phyloP scores from a whole-genome alignment of 257 asterid species.

The Jacaranda mimosifolia region DNA sequence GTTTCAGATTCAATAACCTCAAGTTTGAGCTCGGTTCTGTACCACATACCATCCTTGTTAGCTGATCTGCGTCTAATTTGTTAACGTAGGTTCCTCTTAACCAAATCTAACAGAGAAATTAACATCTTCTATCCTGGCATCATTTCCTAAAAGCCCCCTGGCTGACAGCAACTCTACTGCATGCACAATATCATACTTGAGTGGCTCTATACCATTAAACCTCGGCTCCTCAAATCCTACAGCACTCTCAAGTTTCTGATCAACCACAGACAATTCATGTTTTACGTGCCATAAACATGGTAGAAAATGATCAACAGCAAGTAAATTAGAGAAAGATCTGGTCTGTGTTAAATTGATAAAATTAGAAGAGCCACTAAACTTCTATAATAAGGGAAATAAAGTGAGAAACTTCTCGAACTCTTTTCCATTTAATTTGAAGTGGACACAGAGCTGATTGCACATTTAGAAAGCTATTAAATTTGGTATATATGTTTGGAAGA shows the following conservation, averaged over 20 bases:
- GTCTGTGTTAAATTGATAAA: background rate
- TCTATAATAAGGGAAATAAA: background rate
- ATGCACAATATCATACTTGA: slow-evolving; percentile 49
- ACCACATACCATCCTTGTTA: too few species aligned
- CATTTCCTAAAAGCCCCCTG: too few species aligned
- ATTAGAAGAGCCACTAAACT: background rate
- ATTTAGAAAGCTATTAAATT: background rate
- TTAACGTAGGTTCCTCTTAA: too few species aligned
- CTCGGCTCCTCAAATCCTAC: slow-evolving; percentile 60
- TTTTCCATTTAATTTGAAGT: background rate
- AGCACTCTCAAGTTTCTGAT: slow-evolving; percentile 46
- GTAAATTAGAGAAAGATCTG: background rate
- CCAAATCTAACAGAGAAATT: too few species aligned
- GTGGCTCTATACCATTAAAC: slow-evolving; percentile 59
- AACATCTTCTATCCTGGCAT: too few species aligned
- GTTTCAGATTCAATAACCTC: too few species aligned
- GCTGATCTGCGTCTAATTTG: too few species aligned
- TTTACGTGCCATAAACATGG: slow-evolving; percentile 44
- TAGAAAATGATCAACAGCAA: background rate
- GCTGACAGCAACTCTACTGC: slow-evolving; percentile 31
- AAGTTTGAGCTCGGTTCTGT: too few species aligned
- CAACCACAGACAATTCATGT: too few species aligned
- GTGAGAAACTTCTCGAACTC: background rate
- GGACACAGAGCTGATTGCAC: background rate
- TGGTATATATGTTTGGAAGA: background rate